phyloP scores from a whole-genome alignment of 371 early-diverging fungal genomes.

The Dichotomocladium elegans region DNA sequence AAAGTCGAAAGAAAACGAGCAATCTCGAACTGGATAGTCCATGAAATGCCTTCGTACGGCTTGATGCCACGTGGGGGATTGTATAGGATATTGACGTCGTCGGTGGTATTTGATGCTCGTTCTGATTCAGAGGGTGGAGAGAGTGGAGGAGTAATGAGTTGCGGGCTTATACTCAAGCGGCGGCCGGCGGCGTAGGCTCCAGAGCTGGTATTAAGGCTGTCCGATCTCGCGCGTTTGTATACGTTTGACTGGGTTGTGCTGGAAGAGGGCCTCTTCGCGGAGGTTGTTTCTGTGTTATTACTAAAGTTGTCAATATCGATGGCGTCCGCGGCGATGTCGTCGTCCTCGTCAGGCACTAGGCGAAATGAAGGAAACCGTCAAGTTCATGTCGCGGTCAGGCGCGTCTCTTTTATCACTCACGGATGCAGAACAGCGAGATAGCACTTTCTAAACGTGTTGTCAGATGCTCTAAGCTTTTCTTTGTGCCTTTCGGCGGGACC shows the following conservation, averaged over 20 bases:
- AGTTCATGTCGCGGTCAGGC: neutral
- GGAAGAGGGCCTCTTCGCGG: neutral
- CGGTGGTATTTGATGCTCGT: neutral
- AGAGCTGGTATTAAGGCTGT: neutral
- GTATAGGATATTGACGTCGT: slow-evolving; percentile 7
- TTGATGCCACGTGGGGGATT: neutral
- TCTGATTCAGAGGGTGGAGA: slow-evolving; percentile 13
- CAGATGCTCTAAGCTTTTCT: slow-evolving; percentile 19
- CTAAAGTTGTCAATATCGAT: neutral
- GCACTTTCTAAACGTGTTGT: slow-evolving; percentile 13
- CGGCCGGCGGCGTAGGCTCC: neutral
- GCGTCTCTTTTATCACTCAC: neutral
- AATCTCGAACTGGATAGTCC: slow-evolving; percentile 30
- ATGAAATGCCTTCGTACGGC: slow-evolving; percentile 14
- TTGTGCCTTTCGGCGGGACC: slow-evolving; percentile 10
- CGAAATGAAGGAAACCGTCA: neutral
- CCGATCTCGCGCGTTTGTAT: slow-evolving; percentile 5
- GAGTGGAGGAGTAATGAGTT: slow-evolving; percentile 12
- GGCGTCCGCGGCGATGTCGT: neutral
- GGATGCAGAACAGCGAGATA: neutral
- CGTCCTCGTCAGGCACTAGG: too few relatives aligned
- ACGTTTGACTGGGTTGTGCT: neutral
- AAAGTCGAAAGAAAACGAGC: slow-evolving; percentile 22
- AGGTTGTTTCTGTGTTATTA: neutral
- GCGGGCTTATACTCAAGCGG: too few relatives aligned